Conservation (phyloP, 148 eudicot genomes). For the Rhododendron griersonianum region DNA sequence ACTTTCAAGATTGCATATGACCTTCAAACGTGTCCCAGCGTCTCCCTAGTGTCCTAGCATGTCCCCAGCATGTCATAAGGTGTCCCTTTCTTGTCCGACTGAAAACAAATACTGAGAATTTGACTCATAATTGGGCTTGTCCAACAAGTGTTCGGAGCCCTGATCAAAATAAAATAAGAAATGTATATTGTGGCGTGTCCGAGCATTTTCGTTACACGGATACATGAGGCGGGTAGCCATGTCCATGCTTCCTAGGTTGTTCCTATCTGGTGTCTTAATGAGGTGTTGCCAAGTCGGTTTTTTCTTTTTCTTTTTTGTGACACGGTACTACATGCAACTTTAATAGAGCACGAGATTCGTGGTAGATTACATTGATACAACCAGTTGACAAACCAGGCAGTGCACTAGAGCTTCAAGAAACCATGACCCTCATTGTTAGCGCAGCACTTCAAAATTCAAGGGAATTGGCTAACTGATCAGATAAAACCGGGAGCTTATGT, state of each 20-base stretch:
- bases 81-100: background rate
- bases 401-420: background rate
- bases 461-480: background rate
- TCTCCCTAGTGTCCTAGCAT: background rate
- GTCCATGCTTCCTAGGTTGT: background rate
- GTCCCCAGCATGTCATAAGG: background rate
- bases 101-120: background rate
- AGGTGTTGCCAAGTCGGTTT: background rate
- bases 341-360: background rate
- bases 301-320: background rate
- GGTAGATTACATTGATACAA: background rate
- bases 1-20: background rate
- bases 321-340: background rate
- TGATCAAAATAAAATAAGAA: background rate
- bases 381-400: background rate
- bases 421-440: background rate
- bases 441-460: background rate
- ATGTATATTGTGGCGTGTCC: background rate
- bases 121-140: background rate
- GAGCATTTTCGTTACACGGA: background rate
- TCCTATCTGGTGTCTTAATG: background rate
- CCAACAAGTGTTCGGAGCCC: background rate
- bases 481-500: background rate
- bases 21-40: background rate
- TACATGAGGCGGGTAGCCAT: background rate